These are phyloP conservation scores for Geranium rotundifolium DNA, from an alignment of 345 rosid species.

Conservation along the genomic window DNA sequence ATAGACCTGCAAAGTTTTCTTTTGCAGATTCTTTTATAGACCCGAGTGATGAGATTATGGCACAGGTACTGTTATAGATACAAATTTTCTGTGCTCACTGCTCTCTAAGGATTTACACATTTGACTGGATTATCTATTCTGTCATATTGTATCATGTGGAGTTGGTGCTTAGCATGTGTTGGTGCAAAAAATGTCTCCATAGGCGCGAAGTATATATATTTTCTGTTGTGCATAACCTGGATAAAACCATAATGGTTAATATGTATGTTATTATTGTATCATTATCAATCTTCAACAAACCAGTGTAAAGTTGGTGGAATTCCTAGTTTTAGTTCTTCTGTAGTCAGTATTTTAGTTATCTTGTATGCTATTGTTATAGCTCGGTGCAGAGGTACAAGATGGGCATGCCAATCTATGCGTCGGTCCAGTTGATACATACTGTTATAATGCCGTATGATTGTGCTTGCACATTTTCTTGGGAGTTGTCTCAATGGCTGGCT, in stretches of 20 bases:
- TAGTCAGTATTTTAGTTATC: no score
- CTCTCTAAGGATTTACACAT: conserved; percentile 8
- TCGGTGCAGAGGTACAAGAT: no score
- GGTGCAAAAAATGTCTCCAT: background rate
- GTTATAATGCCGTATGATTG: background rate
- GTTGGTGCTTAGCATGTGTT: conserved; percentile 1
- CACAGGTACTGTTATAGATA: conserved; percentile 56
- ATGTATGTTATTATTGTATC: no score
- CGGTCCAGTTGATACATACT: no score
- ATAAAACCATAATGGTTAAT: background rate
- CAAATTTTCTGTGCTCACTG: conserved; percentile 11
- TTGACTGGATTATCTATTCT: background rate
- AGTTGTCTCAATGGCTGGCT: background rate
- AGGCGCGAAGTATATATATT: background rate
- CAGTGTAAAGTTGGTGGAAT: background rate
- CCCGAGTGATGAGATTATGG: conserved; percentile 91
- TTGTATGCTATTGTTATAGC: no score
- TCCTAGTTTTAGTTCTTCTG: no score
- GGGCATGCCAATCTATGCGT: no score
- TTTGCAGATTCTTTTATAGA: conserved; percentile 96
- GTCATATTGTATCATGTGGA: background rate
- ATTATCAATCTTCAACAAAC: background rate
- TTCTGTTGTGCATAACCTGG: background rate
- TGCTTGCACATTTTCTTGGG: background rate
- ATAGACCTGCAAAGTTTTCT: conserved; percentile 91